Evolutionary conservation across 345 rosid genomes (phyloP).

Genomic region (Linum lewisii): DNA sequence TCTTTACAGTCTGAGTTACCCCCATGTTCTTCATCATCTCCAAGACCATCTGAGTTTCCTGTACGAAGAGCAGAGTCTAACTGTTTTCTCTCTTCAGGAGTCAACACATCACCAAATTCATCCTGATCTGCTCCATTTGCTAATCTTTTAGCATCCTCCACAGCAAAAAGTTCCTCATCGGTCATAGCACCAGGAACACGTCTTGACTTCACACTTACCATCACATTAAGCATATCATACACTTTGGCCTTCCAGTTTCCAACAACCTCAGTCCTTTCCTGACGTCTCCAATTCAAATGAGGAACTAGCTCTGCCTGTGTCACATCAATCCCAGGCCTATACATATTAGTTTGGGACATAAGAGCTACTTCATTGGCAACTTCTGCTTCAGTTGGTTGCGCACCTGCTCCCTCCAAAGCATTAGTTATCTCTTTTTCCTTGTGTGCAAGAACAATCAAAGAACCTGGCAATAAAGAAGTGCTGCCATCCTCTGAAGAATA

Average conservation of each 20-base stretch:
- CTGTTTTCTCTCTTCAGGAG: conserved; percentile 85
- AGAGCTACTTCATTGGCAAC: conserved; percentile 85
- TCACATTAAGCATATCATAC: conserved; percentile 93
- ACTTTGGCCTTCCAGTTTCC: conserved; percentile 96
- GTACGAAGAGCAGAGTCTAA: conserved; percentile 62
- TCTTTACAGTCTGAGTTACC: conserved; percentile 39
- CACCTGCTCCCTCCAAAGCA: conserved; percentile 95
- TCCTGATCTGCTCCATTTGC: conserved; percentile 52
- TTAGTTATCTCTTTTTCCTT: conserved; percentile 93
- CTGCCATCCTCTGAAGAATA: not conserved
- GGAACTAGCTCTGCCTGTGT: conserved; percentile 92
- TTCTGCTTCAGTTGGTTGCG: conserved; percentile 85
- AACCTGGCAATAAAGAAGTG: conserved; percentile 51
- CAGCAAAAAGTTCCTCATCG: conserved; percentile 93
- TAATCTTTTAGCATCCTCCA: conserved; percentile 57
- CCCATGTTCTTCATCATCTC: conserved; percentile 68
- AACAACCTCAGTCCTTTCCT: conserved; percentile 87
- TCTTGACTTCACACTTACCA: conserved; percentile 94
- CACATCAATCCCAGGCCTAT: conserved; percentile 95
- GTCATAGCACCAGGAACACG: conserved; percentile 98
- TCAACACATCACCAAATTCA: conserved; percentile 69
- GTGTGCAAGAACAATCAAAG: conserved; percentile 82
- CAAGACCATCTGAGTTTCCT: conserved; percentile 53
- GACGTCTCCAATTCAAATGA: conserved; percentile 93
- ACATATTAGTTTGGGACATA: conserved; percentile 99